These are phyloP conservation scores for Alternaria tenuissima DNA, from an alignment of 2,329 filamentous ascomycete species.

Conservation along the genomic window DNA sequence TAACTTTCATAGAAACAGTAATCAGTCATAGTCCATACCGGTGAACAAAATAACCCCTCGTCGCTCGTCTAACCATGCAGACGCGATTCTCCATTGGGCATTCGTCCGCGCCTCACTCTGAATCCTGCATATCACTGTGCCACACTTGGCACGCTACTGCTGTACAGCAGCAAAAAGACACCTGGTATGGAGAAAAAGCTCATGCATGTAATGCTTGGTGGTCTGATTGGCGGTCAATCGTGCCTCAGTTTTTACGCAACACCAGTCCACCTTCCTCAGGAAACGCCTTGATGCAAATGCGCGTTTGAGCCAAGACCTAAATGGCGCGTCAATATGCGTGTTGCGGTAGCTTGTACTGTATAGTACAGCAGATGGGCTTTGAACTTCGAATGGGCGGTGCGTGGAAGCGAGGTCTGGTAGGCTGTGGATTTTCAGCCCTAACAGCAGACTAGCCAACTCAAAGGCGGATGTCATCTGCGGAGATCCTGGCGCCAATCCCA, in stretches of 20 bases:
- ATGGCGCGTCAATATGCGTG: background rate
- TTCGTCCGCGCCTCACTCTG: conserved; percentile 5
- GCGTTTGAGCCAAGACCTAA: conserved; percentile 8
- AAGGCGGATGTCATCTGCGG: background rate
- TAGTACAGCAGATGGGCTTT: background rate
- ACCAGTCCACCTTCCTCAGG: background rate
- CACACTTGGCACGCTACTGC: conserved; percentile 6
- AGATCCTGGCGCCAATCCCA: conserved; percentile 2
- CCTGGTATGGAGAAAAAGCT: conserved; percentile 1
- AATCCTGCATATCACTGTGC: conserved; percentile 1
- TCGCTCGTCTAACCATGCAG: conserved; percentile 4
- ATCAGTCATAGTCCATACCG: background rate
- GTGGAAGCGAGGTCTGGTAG: conserved; percentile 1
- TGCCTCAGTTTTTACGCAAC: background rate
- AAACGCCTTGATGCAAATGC: background rate
- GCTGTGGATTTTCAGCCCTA: background rate
- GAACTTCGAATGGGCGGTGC: background rate
- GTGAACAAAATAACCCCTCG: background rate
- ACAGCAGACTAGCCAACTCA: conserved; percentile 10
- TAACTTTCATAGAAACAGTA: background rate
- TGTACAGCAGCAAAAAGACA: background rate
- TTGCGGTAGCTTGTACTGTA: background rate
- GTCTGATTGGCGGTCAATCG: background rate
- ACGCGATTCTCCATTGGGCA: conserved; percentile 1
- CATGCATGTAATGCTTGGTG: background rate